Conservation (phyloP, 75 land plant species). For the Pinus taeda region DNA sequence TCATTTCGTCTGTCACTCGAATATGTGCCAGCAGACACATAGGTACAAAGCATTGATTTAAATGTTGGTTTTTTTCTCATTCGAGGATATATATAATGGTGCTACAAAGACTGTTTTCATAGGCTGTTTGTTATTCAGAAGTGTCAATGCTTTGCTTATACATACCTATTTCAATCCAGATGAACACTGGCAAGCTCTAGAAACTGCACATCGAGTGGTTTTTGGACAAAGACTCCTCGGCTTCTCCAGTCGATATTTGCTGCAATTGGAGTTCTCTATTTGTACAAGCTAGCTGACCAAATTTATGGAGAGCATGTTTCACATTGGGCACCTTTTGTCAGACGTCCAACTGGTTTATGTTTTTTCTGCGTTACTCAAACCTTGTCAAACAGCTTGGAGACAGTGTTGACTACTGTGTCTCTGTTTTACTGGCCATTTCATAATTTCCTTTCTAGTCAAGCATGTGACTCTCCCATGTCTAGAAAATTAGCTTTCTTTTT, state of each 20-base stretch:
- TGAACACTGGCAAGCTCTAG: slow-evolving; percentile 98
- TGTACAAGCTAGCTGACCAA: slow-evolving; percentile 67
- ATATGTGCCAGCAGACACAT: too few relatives aligned
- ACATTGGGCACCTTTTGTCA: slow-evolving; percentile 81
- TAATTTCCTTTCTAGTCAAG: slow-evolving; percentile 12
- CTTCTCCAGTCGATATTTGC: slow-evolving; percentile 79
- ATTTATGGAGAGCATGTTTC: slow-evolving; percentile 63
- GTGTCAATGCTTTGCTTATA: slow-evolving; percentile 67
- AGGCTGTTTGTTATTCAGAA: slow-evolving; percentile 51
- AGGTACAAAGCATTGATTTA: too few relatives aligned
- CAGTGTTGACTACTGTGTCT: slow-evolving; percentile 66
- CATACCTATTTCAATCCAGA: slow-evolving; percentile 98
- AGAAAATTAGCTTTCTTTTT: slow-evolving; percentile 60
- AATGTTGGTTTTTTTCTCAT: too few relatives aligned
- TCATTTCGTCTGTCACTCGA: too few relatives aligned
- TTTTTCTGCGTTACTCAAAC: slow-evolving; percentile 84
- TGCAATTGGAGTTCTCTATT: slow-evolving; percentile 85
- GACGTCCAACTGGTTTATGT: slow-evolving; percentile 85
- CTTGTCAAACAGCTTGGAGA: slow-evolving; percentile 85
- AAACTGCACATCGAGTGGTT: slow-evolving; percentile 83
- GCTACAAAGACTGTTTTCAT: slow-evolving; percentile 19
- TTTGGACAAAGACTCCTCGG: slow-evolving; percentile 88
- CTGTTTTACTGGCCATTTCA: slow-evolving; percentile 75
- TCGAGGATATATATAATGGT: too few relatives aligned
- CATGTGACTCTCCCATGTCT: slow-evolving; percentile 23